Percentiles rank a stretch among this genome's conserved stretches.
phyloP scores from a whole-genome alignment of 768 basidiomycete species.

The Hydnomerulius pinastri region DNA sequence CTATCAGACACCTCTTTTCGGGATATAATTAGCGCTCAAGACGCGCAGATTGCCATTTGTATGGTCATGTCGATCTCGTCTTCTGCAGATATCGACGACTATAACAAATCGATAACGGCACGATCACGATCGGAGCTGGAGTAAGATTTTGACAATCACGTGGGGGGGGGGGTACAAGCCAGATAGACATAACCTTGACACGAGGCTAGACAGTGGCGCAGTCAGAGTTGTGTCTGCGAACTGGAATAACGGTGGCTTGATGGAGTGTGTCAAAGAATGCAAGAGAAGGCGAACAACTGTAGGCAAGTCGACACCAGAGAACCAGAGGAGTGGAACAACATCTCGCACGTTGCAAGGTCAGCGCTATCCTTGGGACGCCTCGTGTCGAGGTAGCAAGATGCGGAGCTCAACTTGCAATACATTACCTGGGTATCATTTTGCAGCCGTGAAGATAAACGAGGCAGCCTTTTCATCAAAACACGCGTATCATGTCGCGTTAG shows the following conservation, averaged over 20 bases:
- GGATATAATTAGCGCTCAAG: slow-evolving; percentile 18
- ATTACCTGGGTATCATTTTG: not conserved
- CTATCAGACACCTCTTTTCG: slow-evolving; percentile 9
- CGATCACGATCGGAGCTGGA: slow-evolving; percentile 11
- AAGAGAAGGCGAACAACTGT: slow-evolving; percentile 6
- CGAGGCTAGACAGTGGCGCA: slow-evolving; percentile 10
- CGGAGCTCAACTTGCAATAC: not conserved
- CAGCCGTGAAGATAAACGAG: not conserved
- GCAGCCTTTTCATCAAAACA: not conserved
- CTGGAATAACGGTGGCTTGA: slow-evolving; percentile 20
- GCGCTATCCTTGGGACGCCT: slow-evolving; percentile 8
- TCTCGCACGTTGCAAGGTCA: slow-evolving; percentile 8
- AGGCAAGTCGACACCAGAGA: slow-evolving; percentile 12
- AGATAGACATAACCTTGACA: too few species aligned
- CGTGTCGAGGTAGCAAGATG: slow-evolving; percentile 14
- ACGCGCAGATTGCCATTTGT: slow-evolving; percentile 17
- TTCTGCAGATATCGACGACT: slow-evolving; percentile 1
- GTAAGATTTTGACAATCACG: slow-evolving; percentile 3
- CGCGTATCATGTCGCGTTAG: too few species aligned
- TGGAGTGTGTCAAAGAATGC: not conserved
- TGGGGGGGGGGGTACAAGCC: not conserved
- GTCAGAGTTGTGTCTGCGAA: not conserved
- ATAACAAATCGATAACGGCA: slow-evolving; percentile 15
- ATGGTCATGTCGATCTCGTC: slow-evolving; percentile 24
- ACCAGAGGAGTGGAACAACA: slow-evolving; percentile 18